Conservation (phyloP, 139 green algal species). For the Micractinium sp. region DNA sequence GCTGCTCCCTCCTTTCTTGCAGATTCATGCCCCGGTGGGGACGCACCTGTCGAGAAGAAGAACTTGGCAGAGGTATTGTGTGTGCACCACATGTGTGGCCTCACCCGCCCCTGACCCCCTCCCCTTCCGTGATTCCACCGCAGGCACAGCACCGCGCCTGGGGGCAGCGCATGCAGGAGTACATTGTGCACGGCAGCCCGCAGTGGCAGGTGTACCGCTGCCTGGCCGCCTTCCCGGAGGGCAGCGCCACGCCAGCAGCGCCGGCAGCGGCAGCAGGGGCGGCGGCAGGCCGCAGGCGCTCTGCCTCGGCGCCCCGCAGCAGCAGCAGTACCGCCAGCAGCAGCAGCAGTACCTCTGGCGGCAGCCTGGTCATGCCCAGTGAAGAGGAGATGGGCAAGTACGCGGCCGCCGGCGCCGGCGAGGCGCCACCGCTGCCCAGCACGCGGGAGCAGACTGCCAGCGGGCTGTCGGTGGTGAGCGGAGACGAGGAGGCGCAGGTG, state of each 20-base stretch:
- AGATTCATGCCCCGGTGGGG: no score
- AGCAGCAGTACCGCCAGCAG: background rate
- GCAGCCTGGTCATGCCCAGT: slow-evolving; percentile 12
- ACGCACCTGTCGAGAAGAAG: no score
- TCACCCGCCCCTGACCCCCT: background rate
- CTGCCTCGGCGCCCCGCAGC: background rate
- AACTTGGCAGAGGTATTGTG: no score
- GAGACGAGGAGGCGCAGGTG: slow-evolving; percentile 30
- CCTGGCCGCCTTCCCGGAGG: slow-evolving; percentile 17
- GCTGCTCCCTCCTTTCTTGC: background rate
- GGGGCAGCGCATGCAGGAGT: slow-evolving; percentile 47
- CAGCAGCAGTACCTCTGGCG: background rate
- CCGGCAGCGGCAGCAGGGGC: background rate
- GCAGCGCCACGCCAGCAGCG: background rate
- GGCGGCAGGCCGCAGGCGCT: background rate
- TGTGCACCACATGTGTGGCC: no score
- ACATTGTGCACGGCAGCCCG: slow-evolving; percentile 24
- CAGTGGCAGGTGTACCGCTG: slow-evolving; percentile 25
- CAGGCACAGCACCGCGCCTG: slow-evolving; percentile 33
- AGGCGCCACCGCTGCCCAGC: background rate
- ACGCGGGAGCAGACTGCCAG: slow-evolving; percentile 17
- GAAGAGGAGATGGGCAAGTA: slow-evolving; percentile 30
- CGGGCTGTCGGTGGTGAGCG: slow-evolving; percentile 31
- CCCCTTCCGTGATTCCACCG: background rate
- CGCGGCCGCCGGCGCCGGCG: slow-evolving; percentile 15